These are phyloP conservation scores for Xylaria sp. DNA, from an alignment of 2,329 filamentous ascomycete species.

Conservation along the genomic window DNA sequence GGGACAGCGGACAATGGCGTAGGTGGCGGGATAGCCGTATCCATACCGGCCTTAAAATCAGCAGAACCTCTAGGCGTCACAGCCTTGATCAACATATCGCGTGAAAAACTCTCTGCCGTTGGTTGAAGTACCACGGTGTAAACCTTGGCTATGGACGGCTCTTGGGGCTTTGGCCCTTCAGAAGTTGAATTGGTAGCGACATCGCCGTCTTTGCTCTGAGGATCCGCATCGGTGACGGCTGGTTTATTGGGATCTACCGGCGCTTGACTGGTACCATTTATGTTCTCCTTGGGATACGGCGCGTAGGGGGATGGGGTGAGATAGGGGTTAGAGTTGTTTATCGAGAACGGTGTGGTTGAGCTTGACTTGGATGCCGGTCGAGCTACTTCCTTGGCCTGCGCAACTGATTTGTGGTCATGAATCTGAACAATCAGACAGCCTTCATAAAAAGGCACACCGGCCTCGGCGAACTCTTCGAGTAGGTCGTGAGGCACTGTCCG, in stretches of 20 bases:
- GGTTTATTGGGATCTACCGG: slow-evolving; percentile 32
- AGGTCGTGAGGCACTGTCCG: slow-evolving; percentile 87
- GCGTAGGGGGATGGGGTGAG: slow-evolving; percentile 84
- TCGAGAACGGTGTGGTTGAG: slow-evolving; percentile 67
- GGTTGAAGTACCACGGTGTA: slow-evolving; percentile 80
- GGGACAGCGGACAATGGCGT: slow-evolving; percentile 58
- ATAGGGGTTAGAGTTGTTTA: slow-evolving; percentile 88
- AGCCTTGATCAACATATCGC: slow-evolving; percentile 71
- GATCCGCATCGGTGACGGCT: slow-evolving; percentile 38
- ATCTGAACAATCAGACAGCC: slow-evolving; percentile 91
- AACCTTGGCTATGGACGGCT: slow-evolving; percentile 56
- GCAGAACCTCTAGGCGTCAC: slow-evolving; percentile 55
- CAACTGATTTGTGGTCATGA: slow-evolving; percentile 74
- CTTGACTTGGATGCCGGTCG: slow-evolving; percentile 52
- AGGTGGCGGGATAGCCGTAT: slow-evolving; percentile 54
- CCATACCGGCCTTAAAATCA: slow-evolving; percentile 32
- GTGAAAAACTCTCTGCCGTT: slow-evolving; percentile 67
- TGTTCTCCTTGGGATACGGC: slow-evolving; percentile 60
- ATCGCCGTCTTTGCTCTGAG: slow-evolving; percentile 55
- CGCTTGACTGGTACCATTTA: slow-evolving; percentile 24
- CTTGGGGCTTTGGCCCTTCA: slow-evolving; percentile 42
- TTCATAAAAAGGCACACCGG: slow-evolving; percentile 80
- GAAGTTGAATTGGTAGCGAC: slow-evolving; percentile 45
- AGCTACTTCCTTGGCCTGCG: slow-evolving; percentile 54
- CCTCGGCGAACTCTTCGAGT: slow-evolving; percentile 67